phyloP scores from a whole-genome alignment of 2,329 filamentous ascomycete species.

The Nannizzia gypsea region DNA sequence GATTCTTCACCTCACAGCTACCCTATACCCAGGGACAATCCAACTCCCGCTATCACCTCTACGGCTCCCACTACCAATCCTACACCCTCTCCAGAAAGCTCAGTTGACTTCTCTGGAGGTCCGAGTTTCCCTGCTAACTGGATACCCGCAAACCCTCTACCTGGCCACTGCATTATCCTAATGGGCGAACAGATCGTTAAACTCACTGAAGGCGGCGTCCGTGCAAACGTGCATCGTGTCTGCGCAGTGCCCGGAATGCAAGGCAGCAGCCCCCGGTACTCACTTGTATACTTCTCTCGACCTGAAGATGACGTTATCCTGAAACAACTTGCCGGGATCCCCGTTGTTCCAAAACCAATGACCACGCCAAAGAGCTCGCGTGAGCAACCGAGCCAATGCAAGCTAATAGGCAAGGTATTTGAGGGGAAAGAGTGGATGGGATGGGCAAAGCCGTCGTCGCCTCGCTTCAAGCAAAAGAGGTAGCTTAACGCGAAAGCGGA shows the following conservation, averaged over 20 bases:
- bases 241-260: conserved; percentile 3
- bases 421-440: conserved; percentile 2
- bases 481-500: neutral
- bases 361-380: neutral
- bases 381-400: neutral
- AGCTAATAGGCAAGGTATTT: neutral
- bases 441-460: neutral
- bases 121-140: neutral
- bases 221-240: conserved; percentile 11
- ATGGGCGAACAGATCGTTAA: conserved; percentile 11
- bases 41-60: neutral
- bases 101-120: neutral
- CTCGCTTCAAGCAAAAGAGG: neutral
- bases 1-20: neutral
- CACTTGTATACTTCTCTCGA: conserved; percentile 12
- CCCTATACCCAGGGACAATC: neutral
- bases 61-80: neutral
- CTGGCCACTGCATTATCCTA: conserved; percentile 12
- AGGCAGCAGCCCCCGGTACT: conserved; percentile 3
- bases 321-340: conserved; percentile 10
- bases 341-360: conserved; percentile 8
- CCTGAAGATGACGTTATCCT: conserved; percentile 12
- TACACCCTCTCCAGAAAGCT: neutral
- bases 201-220: conserved; percentile 5
- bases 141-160: conserved; percentile 9